Conservation (phyloP, 164 flowering plant species). For the Umbilicus rupestris region DNA sequence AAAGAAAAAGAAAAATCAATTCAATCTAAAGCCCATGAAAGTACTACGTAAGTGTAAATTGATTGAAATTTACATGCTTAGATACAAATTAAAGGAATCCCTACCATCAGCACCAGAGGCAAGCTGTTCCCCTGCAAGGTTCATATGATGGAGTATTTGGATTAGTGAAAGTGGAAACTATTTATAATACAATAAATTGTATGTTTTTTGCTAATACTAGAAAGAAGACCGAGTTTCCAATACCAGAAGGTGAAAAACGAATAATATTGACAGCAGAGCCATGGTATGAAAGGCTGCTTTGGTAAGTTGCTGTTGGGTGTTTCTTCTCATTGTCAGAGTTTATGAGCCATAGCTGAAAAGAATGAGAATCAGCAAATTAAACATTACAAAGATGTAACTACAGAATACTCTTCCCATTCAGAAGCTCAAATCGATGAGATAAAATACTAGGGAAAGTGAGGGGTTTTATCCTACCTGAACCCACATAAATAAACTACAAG, state of each 20-base stretch:
- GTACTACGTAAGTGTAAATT: neutral
- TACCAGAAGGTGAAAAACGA: constrained; percentile 94
- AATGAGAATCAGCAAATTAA: neutral
- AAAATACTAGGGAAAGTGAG: neutral
- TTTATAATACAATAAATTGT: no score
- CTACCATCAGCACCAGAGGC: constrained; percentile 99
- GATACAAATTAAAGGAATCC: constrained; percentile 9
- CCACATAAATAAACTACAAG: no score
- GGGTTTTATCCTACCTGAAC: no score
- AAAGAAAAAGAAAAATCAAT: constrained; percentile 7
- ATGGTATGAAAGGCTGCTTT: constrained; percentile 74
- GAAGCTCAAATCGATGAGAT: neutral
- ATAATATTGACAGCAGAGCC: constrained; percentile 70
- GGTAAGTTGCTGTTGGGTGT: constrained; percentile 61
- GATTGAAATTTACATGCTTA: neutral
- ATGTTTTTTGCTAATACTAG: no score
- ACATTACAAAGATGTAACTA: no score
- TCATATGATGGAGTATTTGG: neutral
- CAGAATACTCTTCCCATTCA: neutral
- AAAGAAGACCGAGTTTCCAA: constrained; percentile 1
- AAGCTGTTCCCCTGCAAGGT: constrained; percentile 74
- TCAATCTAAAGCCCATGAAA: neutral
- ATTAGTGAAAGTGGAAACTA: neutral
- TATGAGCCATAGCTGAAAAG: constrained; percentile 62
- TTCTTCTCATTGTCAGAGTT: constrained; percentile 46